Conservation (phyloP, 192 early-diverging fungal genomes). For the Coemansia guatemalensis region DNA sequence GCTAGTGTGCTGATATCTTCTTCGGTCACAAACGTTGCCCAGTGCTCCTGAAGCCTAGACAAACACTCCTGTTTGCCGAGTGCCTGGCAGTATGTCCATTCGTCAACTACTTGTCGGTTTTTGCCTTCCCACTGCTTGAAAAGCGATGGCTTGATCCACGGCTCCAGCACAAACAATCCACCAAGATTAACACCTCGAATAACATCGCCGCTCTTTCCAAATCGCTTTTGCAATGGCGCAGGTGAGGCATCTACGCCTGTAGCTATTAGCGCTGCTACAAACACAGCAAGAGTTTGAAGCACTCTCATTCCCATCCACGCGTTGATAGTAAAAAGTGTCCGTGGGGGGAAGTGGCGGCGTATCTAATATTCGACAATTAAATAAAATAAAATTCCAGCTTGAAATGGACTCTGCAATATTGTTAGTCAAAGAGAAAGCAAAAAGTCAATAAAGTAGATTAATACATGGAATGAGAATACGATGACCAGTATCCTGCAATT, state of each 20-base stretch:
- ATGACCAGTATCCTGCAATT: no score
- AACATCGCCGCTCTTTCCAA: conserved; percentile 32
- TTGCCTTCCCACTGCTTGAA: conserved; percentile 48
- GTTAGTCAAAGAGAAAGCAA: not conserved
- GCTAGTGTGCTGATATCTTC: conserved; percentile 53
- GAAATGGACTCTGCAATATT: no score
- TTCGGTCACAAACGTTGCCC: conserved; percentile 60
- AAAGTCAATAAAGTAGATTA: not conserved
- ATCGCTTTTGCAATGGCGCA: conserved; percentile 16
- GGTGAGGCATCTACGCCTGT: conserved; percentile 13
- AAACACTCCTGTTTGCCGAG: conserved; percentile 48
- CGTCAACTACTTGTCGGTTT: conserved; percentile 51
- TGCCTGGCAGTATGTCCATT: conserved; percentile 57
- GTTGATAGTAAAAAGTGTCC: not conserved
- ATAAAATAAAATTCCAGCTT: no score
- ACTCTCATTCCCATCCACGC: conserved; percentile 16
- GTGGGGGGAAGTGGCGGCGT: not conserved
- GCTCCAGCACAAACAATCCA: conserved; percentile 61
- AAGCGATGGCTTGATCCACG: conserved; percentile 58
- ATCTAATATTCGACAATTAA: not conserved
- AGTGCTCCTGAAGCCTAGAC: conserved; percentile 45
- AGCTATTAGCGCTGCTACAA: conserved; percentile 5
- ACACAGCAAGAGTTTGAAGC: conserved; percentile 5
- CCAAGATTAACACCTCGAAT: conserved; percentile 63
- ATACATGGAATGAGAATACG: no score